phyloP scores from a whole-genome alignment of 345 rosid genomes.

The Melaleuca alternifolia region DNA sequence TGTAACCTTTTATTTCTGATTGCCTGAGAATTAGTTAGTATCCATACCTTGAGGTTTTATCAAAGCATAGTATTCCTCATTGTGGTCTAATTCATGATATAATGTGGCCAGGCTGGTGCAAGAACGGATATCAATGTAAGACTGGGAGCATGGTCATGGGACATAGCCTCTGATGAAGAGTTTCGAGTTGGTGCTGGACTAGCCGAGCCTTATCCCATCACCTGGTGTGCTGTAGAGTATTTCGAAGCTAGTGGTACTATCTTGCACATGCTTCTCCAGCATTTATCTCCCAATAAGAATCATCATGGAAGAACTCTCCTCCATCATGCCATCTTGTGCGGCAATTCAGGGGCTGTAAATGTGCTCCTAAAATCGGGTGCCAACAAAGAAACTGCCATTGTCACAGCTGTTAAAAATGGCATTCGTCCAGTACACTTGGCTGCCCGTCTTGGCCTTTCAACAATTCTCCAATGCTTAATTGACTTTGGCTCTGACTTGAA shows the following conservation, averaged over 20 bases:
- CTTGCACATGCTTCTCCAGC: slow-evolving; percentile 54
- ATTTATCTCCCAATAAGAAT: slow-evolving; percentile 27
- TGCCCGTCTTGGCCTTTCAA: slow-evolving; percentile 49
- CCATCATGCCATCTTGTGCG: slow-evolving; percentile 89
- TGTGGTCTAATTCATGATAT: background rate
- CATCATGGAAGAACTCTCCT: slow-evolving; percentile 80
- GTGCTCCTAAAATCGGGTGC: slow-evolving; percentile 63
- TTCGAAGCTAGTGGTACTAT: slow-evolving; percentile 75
- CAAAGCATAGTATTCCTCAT: background rate
- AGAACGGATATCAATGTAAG: slow-evolving; percentile 48
- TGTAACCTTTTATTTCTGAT: background rate
- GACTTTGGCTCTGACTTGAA: slow-evolving; percentile 56
- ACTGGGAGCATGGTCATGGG: slow-evolving; percentile 99
- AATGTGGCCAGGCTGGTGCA: slow-evolving; percentile 41
- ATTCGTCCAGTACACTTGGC: slow-evolving; percentile 80
- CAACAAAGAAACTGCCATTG: slow-evolving; percentile 46
- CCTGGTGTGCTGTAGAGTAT: slow-evolving; percentile 94
- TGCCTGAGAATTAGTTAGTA: background rate
- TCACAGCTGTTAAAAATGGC: slow-evolving; percentile 29
- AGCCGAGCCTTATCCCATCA: slow-evolving; percentile 79
- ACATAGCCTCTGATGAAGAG: slow-evolving; percentile 77
- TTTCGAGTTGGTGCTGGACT: slow-evolving; percentile 91
- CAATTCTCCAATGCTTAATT: slow-evolving; percentile 43
- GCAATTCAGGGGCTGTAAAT: slow-evolving; percentile 55
- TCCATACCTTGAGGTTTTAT: background rate